Conservation (phyloP, 208 protist species). For the Porcisia hertigi region DNA sequence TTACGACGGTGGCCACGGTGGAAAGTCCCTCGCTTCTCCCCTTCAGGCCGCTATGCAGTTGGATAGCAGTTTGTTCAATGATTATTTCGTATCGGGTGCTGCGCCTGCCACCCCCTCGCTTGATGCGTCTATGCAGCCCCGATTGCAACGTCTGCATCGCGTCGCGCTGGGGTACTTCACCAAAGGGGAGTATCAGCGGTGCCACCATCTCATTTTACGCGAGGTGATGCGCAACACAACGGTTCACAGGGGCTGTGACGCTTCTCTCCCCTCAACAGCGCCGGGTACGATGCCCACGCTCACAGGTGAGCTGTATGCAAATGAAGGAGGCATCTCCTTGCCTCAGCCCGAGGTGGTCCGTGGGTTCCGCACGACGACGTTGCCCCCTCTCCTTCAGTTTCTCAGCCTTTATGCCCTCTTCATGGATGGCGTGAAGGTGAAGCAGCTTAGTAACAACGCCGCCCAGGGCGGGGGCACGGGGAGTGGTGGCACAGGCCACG, state of each 20-base stretch:
- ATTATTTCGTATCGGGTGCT: not conserved
- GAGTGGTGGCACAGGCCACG: constrained; percentile 12
- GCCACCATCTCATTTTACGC: constrained; percentile 53
- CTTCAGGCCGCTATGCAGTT: not conserved
- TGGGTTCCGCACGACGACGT: constrained; percentile 29
- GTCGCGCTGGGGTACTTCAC: constrained; percentile 57
- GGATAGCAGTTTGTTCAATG: not conserved
- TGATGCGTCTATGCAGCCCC: not conserved
- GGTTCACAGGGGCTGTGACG: not conserved
- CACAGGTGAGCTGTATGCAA: not conserved
- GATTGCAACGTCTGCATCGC: constrained; percentile 47
- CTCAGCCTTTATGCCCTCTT: constrained; percentile 81
- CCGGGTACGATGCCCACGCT: not conserved
- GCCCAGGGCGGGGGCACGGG: constrained; percentile 13
- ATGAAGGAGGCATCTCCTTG: constrained; percentile 3
- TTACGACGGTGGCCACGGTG: not conserved
- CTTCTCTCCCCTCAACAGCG: not conserved
- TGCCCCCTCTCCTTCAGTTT: constrained; percentile 65
- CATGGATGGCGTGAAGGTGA: constrained; percentile 71
- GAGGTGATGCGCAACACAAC: constrained; percentile 46
- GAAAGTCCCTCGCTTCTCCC: not conserved
- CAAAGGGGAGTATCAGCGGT: constrained; percentile 76
- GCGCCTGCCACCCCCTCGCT: not conserved
- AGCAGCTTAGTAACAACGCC: constrained; percentile 32
- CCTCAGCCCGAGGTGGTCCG: constrained; percentile 18